phyloP scores from a whole-genome alignment of 1,284 basidiomycete species.

The Leccinum pachyderme region DNA sequence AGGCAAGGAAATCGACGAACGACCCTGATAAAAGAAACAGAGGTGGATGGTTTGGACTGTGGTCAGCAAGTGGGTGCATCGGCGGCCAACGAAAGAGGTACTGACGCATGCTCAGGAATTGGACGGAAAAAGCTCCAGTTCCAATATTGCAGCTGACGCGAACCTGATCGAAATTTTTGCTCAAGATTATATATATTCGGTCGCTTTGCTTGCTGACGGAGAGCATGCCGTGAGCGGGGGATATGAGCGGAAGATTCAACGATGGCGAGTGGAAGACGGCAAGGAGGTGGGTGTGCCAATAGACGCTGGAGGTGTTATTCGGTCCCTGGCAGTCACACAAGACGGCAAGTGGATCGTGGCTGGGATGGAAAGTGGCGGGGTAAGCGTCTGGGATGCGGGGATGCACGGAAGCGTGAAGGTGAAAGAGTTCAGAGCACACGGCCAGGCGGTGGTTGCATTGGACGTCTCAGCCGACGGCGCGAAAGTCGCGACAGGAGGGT shows the following conservation, averaged over 20 bases:
- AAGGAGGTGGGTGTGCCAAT: neutral
- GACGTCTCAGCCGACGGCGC: neutral
- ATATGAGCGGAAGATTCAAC: too few species aligned
- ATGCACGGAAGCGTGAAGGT: neutral
- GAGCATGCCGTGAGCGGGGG: too few species aligned
- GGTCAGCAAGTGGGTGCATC: neutral
- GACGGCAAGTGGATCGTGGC: neutral
- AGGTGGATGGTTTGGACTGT: too few species aligned
- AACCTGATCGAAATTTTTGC: neutral
- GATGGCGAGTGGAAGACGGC: too few species aligned
- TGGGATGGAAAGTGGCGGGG: neutral
- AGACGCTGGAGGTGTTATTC: neutral
- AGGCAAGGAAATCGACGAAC: neutral
- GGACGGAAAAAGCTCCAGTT: neutral
- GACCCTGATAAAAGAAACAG: neutral
- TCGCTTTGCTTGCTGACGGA: neutral
- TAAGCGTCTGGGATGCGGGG: neutral
- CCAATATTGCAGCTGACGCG: neutral
- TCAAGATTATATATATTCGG: neutral
- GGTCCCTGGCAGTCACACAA: neutral
- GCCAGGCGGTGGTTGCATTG: accelerated
- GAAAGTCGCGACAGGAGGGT: neutral
- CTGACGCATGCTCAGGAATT: too few species aligned
- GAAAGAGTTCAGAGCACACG: neutral
- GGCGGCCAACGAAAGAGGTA: neutral